Conservation (phyloP, 73 alveolate genomes). For the Blepharisma stoltei region DNA sequence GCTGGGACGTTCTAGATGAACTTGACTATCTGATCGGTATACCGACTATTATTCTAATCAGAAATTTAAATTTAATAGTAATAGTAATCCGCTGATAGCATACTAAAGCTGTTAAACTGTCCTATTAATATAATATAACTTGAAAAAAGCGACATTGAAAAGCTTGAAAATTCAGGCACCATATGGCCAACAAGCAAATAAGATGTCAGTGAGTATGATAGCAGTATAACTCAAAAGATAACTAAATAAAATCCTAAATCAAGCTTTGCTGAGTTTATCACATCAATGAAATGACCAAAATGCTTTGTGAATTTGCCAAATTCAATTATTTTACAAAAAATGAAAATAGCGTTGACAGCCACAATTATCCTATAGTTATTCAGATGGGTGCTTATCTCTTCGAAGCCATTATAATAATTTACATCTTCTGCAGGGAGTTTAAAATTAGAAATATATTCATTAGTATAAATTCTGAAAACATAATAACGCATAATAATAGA, state of each 20-base stretch:
- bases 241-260: conserved; percentile 51
- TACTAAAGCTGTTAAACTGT: conserved; percentile 20
- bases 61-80: too few species aligned
- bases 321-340: conserved; percentile 41
- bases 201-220: conserved; percentile 47
- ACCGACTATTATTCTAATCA: too few species aligned
- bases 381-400: too few species aligned
- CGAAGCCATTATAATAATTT: too few species aligned
- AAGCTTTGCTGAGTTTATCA: conserved; percentile 34
- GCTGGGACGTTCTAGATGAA: too few species aligned
- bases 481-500: too few species aligned
- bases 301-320: conserved; percentile 45
- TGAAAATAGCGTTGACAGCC: conserved; percentile 36
- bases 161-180: conserved; percentile 24
- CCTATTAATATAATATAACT: conserved; percentile 17
- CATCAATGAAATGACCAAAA: conserved; percentile 43
- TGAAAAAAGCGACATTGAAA: conserved; percentile 20
- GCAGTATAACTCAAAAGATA: conserved; percentile 40
- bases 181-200: conserved; percentile 44
- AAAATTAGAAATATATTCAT: too few species aligned
- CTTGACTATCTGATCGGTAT: too few species aligned
- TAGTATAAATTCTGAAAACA: too few species aligned
- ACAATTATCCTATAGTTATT: background rate
- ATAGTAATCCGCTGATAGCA: conserved; percentile 35
- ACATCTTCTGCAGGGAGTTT: too few species aligned